phyloP scores from a whole-genome alignment of 305 asterid species.

The Fraxinus baroniana region DNA sequence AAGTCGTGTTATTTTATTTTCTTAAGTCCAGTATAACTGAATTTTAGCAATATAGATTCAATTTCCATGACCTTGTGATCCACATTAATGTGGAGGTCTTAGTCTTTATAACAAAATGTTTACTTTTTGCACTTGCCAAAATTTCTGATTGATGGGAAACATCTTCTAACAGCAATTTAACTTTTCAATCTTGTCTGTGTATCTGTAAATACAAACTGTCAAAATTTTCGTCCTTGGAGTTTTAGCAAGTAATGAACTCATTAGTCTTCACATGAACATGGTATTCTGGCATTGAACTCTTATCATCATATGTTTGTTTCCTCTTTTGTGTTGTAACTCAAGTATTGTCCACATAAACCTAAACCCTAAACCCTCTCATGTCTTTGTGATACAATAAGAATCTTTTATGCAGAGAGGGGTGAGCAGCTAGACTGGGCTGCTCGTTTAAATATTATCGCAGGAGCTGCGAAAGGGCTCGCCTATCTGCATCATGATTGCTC shows the following conservation, averaged over 20 bases:
- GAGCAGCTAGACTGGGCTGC: conserved; percentile 93
- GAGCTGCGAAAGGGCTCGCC: conserved; percentile 92
- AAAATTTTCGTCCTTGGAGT: neutral
- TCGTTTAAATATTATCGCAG: conserved; percentile 76
- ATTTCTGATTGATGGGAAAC: neutral
- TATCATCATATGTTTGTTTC: neutral
- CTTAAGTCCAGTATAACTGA: neutral
- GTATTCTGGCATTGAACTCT: neutral
- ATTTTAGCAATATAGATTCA: neutral
- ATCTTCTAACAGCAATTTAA: neutral
- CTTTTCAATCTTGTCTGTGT: neutral
- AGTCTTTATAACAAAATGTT: neutral
- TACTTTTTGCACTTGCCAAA: neutral
- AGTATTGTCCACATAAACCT: neutral
- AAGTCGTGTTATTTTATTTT: neutral
- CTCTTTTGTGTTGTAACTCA: neutral
- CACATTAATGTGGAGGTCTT: neutral
- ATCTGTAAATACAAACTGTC: neutral
- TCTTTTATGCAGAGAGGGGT: conserved; percentile 54
- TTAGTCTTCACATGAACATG: neutral
- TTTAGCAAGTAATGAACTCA: neutral
- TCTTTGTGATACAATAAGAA: neutral
- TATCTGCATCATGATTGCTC: conserved; percentile 96
- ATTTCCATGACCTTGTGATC: neutral
- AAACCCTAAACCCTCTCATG: neutral